Evolutionary conservation across 2,329 filamentous ascomycete genomes (phyloP), one percentile per base, ranked within the genome.

Genomic region (Meredithiella fracta): DNA sequence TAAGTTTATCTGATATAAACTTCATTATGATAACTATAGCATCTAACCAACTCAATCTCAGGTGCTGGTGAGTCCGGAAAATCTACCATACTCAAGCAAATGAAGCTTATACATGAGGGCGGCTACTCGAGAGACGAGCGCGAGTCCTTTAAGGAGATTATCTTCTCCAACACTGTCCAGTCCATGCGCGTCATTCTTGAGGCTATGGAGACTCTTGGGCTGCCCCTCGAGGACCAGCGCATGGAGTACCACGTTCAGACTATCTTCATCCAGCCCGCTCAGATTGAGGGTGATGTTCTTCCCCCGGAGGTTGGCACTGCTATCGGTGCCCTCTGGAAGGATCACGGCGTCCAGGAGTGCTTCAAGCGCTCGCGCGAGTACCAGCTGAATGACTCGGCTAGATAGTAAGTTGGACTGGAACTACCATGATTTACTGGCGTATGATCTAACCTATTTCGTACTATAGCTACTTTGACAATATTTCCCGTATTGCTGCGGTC

Each of bases 31-130:
- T 23, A 5, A 5, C 25, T 15, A 38, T 31, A 52, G 22, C 17
- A 17, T 34, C 40, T 56, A 53, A 53, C 31, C 11, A 3, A 42
- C 11, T n/a, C 20, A 38, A 37, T 17, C 14, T 47, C 65, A 94
- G 88, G 88, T 78, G 92, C 92, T 73, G 91, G 92, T 84, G 92
- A 98, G 86, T 70, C 69, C 49, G 69, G 91, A 62, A 97, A 97
- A 71, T 96, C 91, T 7, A 97, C 91, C 1, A 90, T 97, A 59
- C 79, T 97, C 62, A 97, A 97, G 73, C 91, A 97, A 75, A 97
- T 98, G 92, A 98, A 97, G 78, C 85, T 98, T 66, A 98, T 98
- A 66, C 88, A 98, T 71, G 92, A 98, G 76, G 92, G 92, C 61
- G 91, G 92, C 64, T 98, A 97, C 75, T 97, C 92, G 60, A 86